These are phyloP conservation scores for Ascocoryne sarcoides DNA, from an alignment of 2,329 filamentous ascomycete species.

Conservation along the genomic window DNA sequence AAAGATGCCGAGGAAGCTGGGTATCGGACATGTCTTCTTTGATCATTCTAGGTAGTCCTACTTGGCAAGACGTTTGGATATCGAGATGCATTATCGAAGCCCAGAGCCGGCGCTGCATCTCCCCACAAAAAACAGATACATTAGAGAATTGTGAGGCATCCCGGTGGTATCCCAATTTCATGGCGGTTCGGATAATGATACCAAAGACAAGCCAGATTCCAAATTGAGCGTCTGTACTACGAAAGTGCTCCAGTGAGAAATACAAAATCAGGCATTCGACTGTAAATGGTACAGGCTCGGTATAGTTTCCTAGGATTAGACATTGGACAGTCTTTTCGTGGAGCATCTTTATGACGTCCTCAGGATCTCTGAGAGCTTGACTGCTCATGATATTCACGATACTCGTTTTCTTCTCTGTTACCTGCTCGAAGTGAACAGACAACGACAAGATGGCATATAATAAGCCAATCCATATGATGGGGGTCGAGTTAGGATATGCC, in stretches of 20 bases:
- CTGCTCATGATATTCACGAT: slow-evolving; percentile 1
- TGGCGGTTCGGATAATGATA: slow-evolving; percentile 43
- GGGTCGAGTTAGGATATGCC: slow-evolving; percentile 21
- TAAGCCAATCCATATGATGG: slow-evolving; percentile 44
- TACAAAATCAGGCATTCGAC: slow-evolving; percentile 45
- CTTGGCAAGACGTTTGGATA: slow-evolving; percentile 55
- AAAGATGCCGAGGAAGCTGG: slow-evolving; percentile 50
- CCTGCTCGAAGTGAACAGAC: slow-evolving; percentile 22
- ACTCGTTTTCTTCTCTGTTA: too few relatives aligned
- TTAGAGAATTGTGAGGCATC: slow-evolving; percentile 41
- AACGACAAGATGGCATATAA: slow-evolving; percentile 30
- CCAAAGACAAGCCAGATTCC: slow-evolving; percentile 45
- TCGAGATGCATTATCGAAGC: slow-evolving; percentile 49
- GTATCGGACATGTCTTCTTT: slow-evolving; percentile 56
- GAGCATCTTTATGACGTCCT: slow-evolving; percentile 38
- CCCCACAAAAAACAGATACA: slow-evolving; percentile 42
- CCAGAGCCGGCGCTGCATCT: slow-evolving; percentile 56
- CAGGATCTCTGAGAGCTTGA: not conserved
- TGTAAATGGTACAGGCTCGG: slow-evolving; percentile 39
- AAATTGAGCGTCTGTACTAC: slow-evolving; percentile 42
- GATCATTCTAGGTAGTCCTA: slow-evolving; percentile 58
- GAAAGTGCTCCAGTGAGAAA: slow-evolving; percentile 42
- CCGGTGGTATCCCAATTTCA: slow-evolving; percentile 50
- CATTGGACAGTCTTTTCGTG: slow-evolving; percentile 43
- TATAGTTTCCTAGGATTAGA: slow-evolving; percentile 42